Conservation (phyloP, 2,329 filamentous ascomycete species). For the Chaetomiaceae sp. region DNA sequence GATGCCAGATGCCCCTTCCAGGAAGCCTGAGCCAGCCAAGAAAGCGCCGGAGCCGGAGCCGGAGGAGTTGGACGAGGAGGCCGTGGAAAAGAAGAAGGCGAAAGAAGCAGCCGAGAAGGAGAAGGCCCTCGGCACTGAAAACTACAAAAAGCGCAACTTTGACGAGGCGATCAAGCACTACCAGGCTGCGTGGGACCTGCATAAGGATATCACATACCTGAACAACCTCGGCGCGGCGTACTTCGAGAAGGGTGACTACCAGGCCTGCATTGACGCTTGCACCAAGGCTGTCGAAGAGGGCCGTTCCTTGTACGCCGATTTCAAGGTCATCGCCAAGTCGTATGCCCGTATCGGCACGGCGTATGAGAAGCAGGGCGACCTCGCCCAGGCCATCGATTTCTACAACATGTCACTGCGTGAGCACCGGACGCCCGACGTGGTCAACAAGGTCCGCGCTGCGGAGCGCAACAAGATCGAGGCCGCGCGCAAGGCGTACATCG, state of each 20-base stretch:
- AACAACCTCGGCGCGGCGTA: slow-evolving; percentile 94
- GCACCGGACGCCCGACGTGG: slow-evolving; percentile 90
- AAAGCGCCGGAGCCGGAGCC: slow-evolving; percentile 58
- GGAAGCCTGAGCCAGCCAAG: slow-evolving; percentile 46
- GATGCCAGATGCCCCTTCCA: slow-evolving; percentile 64
- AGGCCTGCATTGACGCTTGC: slow-evolving; percentile 81
- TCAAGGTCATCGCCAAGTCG: slow-evolving; percentile 98
- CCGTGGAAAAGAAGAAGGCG: slow-evolving; percentile 76
- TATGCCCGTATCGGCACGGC: slow-evolving; percentile 92
- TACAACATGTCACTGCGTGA: slow-evolving; percentile 94
- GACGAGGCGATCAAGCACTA: slow-evolving; percentile 94
- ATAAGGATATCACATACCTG: slow-evolving; percentile 96
- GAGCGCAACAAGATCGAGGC: slow-evolving; percentile 80
- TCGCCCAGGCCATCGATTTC: slow-evolving; percentile 74
- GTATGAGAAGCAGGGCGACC: slow-evolving; percentile 84
- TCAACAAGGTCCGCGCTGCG: slow-evolving; percentile 84
- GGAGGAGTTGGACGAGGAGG: slow-evolving; percentile 74
- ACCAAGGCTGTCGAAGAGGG: slow-evolving; percentile 86
- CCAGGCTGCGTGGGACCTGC: slow-evolving; percentile 84
- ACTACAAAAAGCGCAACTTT: slow-evolving; percentile 98
- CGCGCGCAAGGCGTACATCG: slow-evolving; percentile 76
- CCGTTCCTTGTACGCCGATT: slow-evolving; percentile 84
- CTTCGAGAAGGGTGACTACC: slow-evolving; percentile 93
- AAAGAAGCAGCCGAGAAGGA: slow-evolving; percentile 92
- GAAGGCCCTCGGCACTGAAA: slow-evolving; percentile 88